Base-by-base conservation (phyloP, 345 rosid genomes). In the Aquilaria yunnanensis region DNA sequence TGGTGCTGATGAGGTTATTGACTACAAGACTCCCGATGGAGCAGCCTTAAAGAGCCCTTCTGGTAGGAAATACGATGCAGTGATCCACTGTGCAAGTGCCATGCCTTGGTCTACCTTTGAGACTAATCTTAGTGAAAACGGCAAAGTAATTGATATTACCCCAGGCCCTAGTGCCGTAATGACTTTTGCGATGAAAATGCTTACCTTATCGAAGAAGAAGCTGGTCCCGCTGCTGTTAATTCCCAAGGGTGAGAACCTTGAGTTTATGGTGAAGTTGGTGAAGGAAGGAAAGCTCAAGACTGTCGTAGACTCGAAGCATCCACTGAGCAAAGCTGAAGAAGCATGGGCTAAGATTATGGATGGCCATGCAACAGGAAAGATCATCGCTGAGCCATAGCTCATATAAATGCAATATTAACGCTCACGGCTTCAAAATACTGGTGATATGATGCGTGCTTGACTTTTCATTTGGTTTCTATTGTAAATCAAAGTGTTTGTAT, bases 341-440 rank as follows among this genome's bases (percentile, higher is more conserved):
- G 92, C 78, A n/a, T 88, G 92, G 96, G 89, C 85, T 4, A 83
- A 77, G 74, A 80, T 80, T 60, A 74, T 83, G 2, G 81, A 68
- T 46, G 87, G 91, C 14, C 89, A 81, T 68, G 90, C 93, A 45
- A 89, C 91, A 6, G 96, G 96, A 14, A 86, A 89, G 81, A 77
- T 89, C 45, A 72, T 89, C 23, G 84, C 84, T 43, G 90, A 89
- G 80, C 84, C 77, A 0, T 80, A 69, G 61, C 34, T 59, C 13
- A 51, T 34, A 45, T 14, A 32, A n/a, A 12, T 55, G 43, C 5
- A 3, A 37, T 37, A 37, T 37, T 37, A 9, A 37, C 43, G 8
- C 43, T 37, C 5, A 37, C 8, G 5, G 43, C 1, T 37, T 37
- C 43, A 37, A 37, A 37, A 23, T 23, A 23, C 23, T 23, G 23